Evolutionary conservation across 805 yeast genomes (phyloP).

Genomic region (Kuraishia capsulata): DNA sequence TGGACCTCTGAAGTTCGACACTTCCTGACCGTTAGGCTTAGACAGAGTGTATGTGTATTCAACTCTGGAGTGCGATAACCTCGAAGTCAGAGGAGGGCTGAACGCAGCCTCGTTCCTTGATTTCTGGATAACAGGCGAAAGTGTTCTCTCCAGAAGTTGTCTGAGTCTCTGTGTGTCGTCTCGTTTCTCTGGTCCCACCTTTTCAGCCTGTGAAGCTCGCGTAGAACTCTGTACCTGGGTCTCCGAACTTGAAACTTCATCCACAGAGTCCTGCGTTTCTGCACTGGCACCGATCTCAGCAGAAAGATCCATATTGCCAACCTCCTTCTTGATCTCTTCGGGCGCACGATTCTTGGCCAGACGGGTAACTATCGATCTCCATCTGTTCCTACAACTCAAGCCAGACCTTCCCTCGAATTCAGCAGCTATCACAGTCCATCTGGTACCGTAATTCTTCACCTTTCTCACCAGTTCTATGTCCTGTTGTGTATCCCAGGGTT

Average conservation of each 20-base stretch:
- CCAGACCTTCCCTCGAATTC: slow-evolving; percentile 77
- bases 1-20: slow-evolving; percentile 34
- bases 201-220: neutral
- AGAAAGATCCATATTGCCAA: slow-evolving; percentile 17
- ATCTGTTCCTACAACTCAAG: slow-evolving; percentile 82
- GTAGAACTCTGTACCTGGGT: slow-evolving; percentile 2
- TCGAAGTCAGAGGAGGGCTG: neutral
- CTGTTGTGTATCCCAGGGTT: slow-evolving; percentile 75
- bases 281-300: too few relatives aligned
- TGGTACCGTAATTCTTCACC: slow-evolving; percentile 70
- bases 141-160: neutral
- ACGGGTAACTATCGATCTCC: slow-evolving; percentile 79
- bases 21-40: slow-evolving; percentile 34
- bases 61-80: slow-evolving; percentile 13
- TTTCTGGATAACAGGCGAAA: neutral
- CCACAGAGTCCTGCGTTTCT: slow-evolving; percentile 23
- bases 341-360: slow-evolving; percentile 62
- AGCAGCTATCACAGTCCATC: slow-evolving; percentile 76
- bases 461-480: slow-evolving; percentile 60
- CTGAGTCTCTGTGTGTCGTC: neutral
- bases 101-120: neutral
- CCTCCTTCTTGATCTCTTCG: slow-evolving; percentile 45
- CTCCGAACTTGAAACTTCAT: slow-evolving; percentile 11
- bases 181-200: neutral
- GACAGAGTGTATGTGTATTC: slow-evolving; percentile 59